phyloP scores from a whole-genome alignment of 345 rosid species.

The Jatropha curcas region DNA sequence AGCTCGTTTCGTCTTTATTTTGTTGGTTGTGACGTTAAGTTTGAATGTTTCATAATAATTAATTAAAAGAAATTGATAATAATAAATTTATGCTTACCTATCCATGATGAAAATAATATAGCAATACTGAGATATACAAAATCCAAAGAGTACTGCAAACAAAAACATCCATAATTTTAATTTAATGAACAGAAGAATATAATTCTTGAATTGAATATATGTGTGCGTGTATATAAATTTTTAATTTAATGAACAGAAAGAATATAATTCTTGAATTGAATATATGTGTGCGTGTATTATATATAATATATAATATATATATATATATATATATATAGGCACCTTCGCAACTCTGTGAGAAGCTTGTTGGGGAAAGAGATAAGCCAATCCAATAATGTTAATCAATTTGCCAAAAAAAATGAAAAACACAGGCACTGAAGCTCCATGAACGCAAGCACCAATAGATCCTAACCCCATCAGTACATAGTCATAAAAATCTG shows the following conservation, averaged over 20 bases:
- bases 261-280: no score
- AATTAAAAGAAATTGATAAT: not conserved
- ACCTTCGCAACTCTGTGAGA: conserved; percentile 94
- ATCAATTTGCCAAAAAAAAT: conserved; percentile 87
- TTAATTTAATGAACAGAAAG: no score
- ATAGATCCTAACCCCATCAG: conserved; percentile 86
- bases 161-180: not conserved
- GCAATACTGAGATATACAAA: conserved; percentile 89
- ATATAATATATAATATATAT: no score
- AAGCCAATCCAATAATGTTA: conserved; percentile 74
- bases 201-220: no score
- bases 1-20: no score
- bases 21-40: no score
- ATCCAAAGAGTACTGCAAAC: conserved; percentile 92
- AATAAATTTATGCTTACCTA: conserved; percentile 45
- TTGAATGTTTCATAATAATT: no score
- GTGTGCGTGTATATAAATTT: no score
- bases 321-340: not conserved
- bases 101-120: conserved; percentile 86
- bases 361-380: conserved; percentile 70
- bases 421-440: conserved; percentile 91
- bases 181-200: not conserved
- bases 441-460: conserved; percentile 86
- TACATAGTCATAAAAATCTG: conserved; percentile 74
- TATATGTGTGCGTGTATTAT: no score